These are phyloP conservation scores for Medakamo hakoo DNA, from an alignment of 139 green algal genomes.

Conservation along the genomic window DNA sequence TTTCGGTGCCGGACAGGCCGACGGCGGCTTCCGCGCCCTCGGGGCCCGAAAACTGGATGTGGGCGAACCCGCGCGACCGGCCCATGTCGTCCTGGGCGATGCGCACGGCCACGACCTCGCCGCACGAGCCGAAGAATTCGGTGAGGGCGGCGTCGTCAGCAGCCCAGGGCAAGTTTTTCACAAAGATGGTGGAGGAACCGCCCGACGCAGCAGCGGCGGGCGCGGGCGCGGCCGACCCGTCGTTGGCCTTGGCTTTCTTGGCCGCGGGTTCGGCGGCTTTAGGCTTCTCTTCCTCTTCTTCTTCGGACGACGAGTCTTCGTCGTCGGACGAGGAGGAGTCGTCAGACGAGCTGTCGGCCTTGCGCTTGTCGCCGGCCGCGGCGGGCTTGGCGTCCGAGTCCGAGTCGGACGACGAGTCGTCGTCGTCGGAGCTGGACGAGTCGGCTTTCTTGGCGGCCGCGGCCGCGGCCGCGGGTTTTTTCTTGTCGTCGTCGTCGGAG, in stretches of 20 bases:
- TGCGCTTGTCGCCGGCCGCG: constrained; percentile 2
- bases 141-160: constrained; percentile 23
- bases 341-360: neutral
- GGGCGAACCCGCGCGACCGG: constrained; percentile 40
- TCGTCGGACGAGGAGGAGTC: constrained; percentile 16
- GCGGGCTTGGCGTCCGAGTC: constrained; percentile 8
- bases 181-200: constrained; percentile 41
- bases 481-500: neutral
- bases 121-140: constrained; percentile 38
- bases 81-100: constrained; percentile 40
- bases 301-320: neutral
- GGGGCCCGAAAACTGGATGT: constrained; percentile 41
- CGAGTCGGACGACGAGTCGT: constrained; percentile 11
- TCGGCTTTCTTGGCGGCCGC: constrained; percentile 6
- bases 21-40: constrained; percentile 33
- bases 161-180: constrained; percentile 51
- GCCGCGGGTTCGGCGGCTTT: constrained; percentile 4
- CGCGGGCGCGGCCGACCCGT: constrained; percentile 8
- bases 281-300: constrained; percentile 10
- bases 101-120: constrained; percentile 28
- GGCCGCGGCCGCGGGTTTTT: constrained; percentile 8
- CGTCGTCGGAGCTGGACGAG: constrained; percentile 10
- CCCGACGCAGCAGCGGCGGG: constrained; percentile 6
- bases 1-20: constrained; percentile 20
- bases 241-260: constrained; percentile 33